Percentiles rank a stretch among this genome's conserved stretches.
phyloP scores from a whole-genome alignment of 1,284 basidiomycete species.

The Tilletiopsis washingtonensis region DNA sequence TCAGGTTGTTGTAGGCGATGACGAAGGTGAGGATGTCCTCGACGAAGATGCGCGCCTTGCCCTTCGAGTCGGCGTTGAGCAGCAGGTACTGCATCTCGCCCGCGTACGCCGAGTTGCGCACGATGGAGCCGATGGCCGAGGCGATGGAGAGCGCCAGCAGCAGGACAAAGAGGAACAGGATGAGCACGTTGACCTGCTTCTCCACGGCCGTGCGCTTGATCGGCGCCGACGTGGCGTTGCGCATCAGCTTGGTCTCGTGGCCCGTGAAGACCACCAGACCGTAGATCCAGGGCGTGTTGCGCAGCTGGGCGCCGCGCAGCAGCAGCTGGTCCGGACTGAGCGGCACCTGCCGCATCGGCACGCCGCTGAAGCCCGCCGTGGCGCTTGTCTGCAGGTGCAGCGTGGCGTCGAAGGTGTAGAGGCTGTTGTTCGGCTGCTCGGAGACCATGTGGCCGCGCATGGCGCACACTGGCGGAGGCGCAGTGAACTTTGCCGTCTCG shows the following conservation, averaged over 20 bases:
- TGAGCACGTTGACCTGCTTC: constrained; percentile 89
- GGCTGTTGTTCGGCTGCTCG: constrained; percentile 93
- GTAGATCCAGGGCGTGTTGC: constrained; percentile 95
- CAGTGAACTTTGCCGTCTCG: constrained; percentile 68
- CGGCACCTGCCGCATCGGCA: constrained; percentile 55
- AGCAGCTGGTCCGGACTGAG: constrained; percentile 91
- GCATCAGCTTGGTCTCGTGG: constrained; percentile 97
- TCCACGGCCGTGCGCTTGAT: constrained; percentile 96
- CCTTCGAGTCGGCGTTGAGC: constrained; percentile 37
- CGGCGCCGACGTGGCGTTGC: constrained; percentile 78
- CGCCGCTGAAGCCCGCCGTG: constrained; percentile 38
- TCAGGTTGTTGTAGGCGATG: constrained; percentile 97
- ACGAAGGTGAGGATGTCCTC: constrained; percentile 94
- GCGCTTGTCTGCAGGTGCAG: constrained; percentile 53
- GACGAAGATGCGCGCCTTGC: constrained; percentile 47
- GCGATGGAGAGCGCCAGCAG: constrained; percentile 80
- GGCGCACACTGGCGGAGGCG: constrained; percentile 64
- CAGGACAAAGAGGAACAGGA: constrained; percentile 87
- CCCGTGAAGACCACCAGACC: constrained; percentile 91
- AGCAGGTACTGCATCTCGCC: constrained; percentile 37
- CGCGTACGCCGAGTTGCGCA: constrained; percentile 49
- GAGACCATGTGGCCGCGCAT: constrained; percentile 78
- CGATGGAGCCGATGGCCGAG: constrained; percentile 83
- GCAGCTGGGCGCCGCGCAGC: constrained; percentile 84
- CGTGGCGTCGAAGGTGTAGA: constrained; percentile 86